Conservation (phyloP, 1,284 basidiomycete species). For the Papiliotrema fonsecae region DNA sequence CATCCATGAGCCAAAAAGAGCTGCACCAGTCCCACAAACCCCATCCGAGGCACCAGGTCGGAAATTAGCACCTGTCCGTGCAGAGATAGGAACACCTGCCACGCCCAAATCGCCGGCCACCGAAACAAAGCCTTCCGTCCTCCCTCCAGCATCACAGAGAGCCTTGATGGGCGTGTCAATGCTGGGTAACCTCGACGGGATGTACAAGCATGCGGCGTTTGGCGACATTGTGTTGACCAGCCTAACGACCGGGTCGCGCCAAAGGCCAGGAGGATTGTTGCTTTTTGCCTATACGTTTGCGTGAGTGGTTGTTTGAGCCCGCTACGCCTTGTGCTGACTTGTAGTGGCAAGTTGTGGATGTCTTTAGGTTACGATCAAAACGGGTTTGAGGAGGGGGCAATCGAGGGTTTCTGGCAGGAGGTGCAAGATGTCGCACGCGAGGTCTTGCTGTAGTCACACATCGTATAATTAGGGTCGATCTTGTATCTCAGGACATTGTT, state of each 20-base stretch:
- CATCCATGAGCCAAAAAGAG: not conserved
- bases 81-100: slow-evolving; percentile 2
- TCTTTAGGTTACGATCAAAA: slow-evolving; percentile 69
- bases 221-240: slow-evolving; percentile 56
- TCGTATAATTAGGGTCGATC: no score
- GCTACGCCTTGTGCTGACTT: not conserved
- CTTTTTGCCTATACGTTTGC: slow-evolving; percentile 62
- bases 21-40: not conserved
- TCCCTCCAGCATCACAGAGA: slow-evolving; percentile 40
- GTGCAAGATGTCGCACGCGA: slow-evolving; percentile 13
- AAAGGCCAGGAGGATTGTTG: slow-evolving; percentile 61
- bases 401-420: slow-evolving; percentile 48
- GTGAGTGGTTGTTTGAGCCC: slow-evolving; percentile 42
- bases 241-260: slow-evolving; percentile 70
- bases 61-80: not conserved
- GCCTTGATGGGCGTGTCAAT: slow-evolving; percentile 70
- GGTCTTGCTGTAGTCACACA: slow-evolving; percentile 15
- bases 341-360: slow-evolving; percentile 64
- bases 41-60: not conserved
- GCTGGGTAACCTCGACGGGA: slow-evolving; percentile 70
- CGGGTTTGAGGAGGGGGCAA: slow-evolving; percentile 59
- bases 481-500: no score
- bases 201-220: slow-evolving; percentile 63
- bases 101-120: slow-evolving; percentile 2
- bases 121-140: not conserved